These are phyloP conservation scores for Tolypocladium tropicale DNA, from an alignment of 2,329 filamentous ascomycete genomes.

Conservation along the genomic window DNA sequence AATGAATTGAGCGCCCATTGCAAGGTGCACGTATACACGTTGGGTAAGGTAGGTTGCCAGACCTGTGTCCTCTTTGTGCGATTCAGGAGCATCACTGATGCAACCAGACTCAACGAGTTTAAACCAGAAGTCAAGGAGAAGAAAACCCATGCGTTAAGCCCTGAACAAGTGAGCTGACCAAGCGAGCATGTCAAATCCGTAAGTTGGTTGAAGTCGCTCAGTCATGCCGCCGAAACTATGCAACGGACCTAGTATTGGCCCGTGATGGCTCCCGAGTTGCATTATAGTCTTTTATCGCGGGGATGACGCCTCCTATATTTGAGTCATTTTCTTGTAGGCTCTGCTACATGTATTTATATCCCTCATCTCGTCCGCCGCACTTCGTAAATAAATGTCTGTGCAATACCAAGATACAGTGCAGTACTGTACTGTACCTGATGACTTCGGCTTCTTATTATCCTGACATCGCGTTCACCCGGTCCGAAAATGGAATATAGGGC, in stretches of 20 bases:
- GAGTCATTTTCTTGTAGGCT: background rate
- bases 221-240: no score
- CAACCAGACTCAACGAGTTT: no score
- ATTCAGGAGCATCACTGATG: no score
- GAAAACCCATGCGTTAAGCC: no score
- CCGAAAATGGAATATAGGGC: background rate
- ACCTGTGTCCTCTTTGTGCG: no score
- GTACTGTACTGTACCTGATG: background rate
- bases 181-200: no score
- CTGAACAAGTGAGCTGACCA: no score
- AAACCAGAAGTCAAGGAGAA: no score
- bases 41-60: no score
- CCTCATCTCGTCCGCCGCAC: background rate
- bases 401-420: background rate
- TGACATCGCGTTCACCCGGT: background rate
- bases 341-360: background rate
- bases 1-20: no score
- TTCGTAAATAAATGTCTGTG: background rate
- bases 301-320: background rate
- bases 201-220: no score
- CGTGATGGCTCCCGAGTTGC: background rate
- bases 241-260: background rate
- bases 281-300: background rate
- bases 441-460: background rate
- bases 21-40: no score